Base-by-base conservation (phyloP, 1,139 yeast species). In the Hanseniaspora uvarum region DNA sequence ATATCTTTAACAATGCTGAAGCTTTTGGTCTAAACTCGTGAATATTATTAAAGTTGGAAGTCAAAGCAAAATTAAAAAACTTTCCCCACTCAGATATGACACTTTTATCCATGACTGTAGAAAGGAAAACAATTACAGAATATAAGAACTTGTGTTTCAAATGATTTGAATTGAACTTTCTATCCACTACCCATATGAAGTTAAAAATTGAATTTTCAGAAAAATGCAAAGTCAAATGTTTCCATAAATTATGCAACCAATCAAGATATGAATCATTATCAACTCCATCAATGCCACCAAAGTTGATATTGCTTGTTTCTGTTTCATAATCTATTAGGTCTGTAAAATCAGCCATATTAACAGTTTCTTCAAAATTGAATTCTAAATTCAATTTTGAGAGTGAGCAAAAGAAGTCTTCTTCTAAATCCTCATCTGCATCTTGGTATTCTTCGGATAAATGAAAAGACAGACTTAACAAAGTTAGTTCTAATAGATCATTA, bases 351-450 rank as follows among this genome's bases (percentile, higher is more conserved):
- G 18, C 7, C 8, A 23, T 23, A 24, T n/a, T 39, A 10, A 39
- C 7, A 14, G 11, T 39, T n/a, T 39, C 12, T 8, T 39, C 46
- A 28, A 28, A 11, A n/a, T 16, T 11, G 11, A 44, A 44, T 2
- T 14, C 26, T n/a, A 44, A 12, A n/a, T 30, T 30, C 12, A 31
- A 30, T 19, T 18, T 23, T 5, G n/a, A 14, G 8, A 21, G 11
- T 2, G 16, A 19, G 16, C 5, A 14, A 14, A 30, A 44, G 18
- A 44, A 31, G 5, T 44, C 38, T 19, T 30, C 36, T 14, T 30
- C 34, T 7, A 30, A 33, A 14, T 44, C 46, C 21, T 44, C 46
- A 19, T 44, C 46, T 7, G 46, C 46, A 30, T 30, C 24, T 30
- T 31, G 12, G 28, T 11, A 30, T 28, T 44, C 46, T 19, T 12